phyloP scores from a whole-genome alignment of 177 flowering plant genomes.

The Telopea speciosissima region DNA sequence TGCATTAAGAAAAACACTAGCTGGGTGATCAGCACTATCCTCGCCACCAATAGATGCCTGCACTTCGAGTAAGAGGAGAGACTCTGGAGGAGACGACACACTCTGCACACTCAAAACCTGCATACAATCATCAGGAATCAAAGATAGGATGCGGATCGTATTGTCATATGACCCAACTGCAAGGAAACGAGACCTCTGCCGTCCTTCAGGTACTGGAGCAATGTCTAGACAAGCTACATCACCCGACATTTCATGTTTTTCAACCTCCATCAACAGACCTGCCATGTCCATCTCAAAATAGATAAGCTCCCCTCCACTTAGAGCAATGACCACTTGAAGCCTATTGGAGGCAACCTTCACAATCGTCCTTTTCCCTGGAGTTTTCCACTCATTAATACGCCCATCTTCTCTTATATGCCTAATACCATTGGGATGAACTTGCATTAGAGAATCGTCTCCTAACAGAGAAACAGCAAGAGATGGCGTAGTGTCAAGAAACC shows the following conservation, averaged over 20 bases:
- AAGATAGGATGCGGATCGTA: conserved; percentile 79
- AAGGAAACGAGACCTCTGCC: conserved; percentile 94
- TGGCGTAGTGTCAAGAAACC: conserved; percentile 78
- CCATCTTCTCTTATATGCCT: conserved; percentile 85
- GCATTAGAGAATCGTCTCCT: conserved; percentile 82
- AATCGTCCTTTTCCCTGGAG: conserved; percentile 78
- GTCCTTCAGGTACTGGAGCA: conserved; percentile 96
- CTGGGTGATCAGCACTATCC: conserved; percentile 99
- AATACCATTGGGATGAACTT: conserved; percentile 78
- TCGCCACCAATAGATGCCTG: conserved; percentile 93
- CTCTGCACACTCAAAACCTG: conserved; percentile 70
- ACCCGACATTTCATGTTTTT: conserved; percentile 95
- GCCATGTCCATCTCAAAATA: conserved; percentile 76
- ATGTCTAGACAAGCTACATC: conserved; percentile 89
- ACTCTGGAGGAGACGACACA: conserved; percentile 93
- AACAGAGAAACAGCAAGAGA: conserved; percentile 75
- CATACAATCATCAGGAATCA: conserved; percentile 83
- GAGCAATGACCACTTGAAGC: conserved; percentile 75
- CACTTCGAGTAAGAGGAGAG: conserved; percentile 94
- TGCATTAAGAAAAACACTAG: conserved; percentile 93
- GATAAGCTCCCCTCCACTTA: conserved; percentile 78
- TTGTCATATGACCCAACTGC: conserved; percentile 98
- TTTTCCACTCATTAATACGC: conserved; percentile 82
- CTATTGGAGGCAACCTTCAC: conserved; percentile 78
- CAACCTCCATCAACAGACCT: conserved; percentile 76